Conservation (phyloP, 164 flowering plant genomes). For the Vitis rotundifolia region DNA sequence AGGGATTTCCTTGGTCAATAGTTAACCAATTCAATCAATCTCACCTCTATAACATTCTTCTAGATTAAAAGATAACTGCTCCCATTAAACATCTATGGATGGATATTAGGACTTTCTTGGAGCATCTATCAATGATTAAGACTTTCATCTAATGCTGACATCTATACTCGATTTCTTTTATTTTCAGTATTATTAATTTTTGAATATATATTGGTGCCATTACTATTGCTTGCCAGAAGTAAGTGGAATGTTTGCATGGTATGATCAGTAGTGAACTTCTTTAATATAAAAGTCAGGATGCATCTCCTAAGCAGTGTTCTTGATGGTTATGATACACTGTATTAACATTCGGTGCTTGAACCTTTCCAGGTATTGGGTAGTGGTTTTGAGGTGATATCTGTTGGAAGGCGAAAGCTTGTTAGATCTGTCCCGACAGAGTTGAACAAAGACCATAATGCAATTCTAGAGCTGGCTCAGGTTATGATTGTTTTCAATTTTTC, state of each 20-base stretch:
- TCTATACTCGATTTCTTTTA: neutral
- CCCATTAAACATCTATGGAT: neutral
- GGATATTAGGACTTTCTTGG: neutral
- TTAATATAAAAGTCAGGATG: neutral
- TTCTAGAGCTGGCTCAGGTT: conserved; percentile 95
- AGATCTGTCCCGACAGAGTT: conserved; percentile 96
- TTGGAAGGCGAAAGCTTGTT: conserved; percentile 89
- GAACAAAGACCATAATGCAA: conserved; percentile 97
- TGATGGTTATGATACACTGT: neutral
- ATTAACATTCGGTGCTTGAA: neutral
- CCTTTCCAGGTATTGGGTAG: conserved; percentile 73
- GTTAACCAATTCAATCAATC: neutral
- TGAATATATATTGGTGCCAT: neutral
- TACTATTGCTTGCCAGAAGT: neutral
- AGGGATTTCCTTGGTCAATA: neutral
- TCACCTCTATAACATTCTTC: neutral
- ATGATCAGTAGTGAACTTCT: neutral
- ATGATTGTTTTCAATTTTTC: neutral
- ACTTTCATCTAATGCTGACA: neutral
- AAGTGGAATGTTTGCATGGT: neutral
- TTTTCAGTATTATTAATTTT: neutral
- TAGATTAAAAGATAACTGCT: neutral
- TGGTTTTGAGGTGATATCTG: conserved; percentile 92
- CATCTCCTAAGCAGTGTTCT: neutral
- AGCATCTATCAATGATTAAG: neutral